A percentile compares a stretch with the other conserved stretches of the same genome.
Evolutionary conservation across 1,284 basidiomycete species (phyloP).

Genomic region (Meira miltonrushii): DNA sequence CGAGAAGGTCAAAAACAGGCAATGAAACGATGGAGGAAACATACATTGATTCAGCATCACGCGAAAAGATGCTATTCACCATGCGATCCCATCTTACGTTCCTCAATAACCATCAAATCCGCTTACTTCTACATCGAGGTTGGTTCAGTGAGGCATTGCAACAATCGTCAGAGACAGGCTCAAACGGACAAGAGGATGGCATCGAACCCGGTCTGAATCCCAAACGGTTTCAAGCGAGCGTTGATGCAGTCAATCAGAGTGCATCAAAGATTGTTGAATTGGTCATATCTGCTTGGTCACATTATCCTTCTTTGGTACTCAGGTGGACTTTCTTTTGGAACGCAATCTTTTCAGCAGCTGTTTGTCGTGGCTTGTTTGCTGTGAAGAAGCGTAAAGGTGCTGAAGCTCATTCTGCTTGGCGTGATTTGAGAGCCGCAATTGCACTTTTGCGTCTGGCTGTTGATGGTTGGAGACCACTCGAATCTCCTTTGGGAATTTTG

Average conservation of each 20-base stretch:
- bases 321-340: conserved; percentile 10
- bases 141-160: conserved; percentile 16
- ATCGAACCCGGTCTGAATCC: too few species aligned
- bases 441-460: neutral
- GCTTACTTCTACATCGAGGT: conserved; percentile 18
- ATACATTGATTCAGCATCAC: conserved; percentile 2
- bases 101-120: conserved; percentile 16
- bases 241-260: neutral
- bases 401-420: conserved; percentile 1
- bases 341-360: conserved; percentile 7
- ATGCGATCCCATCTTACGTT: conserved; percentile 13
- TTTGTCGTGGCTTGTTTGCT: conserved; percentile 1
- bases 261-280: conserved; percentile 4
- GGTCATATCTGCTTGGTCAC: neutral
- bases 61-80: conserved; percentile 9
- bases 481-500: conserved; percentile 3
- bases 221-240: neutral
- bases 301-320: conserved; percentile 3
- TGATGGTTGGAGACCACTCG: conserved; percentile 7
- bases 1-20: neutral
- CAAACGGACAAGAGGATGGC: neutral
- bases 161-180: neutral
- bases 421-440: neutral
- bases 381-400: neutral
- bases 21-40: neutral